Evolutionary conservation across 768 basidiomycete genomes (phyloP).

Genomic region (Tylopilus vinaceipallidus): DNA sequence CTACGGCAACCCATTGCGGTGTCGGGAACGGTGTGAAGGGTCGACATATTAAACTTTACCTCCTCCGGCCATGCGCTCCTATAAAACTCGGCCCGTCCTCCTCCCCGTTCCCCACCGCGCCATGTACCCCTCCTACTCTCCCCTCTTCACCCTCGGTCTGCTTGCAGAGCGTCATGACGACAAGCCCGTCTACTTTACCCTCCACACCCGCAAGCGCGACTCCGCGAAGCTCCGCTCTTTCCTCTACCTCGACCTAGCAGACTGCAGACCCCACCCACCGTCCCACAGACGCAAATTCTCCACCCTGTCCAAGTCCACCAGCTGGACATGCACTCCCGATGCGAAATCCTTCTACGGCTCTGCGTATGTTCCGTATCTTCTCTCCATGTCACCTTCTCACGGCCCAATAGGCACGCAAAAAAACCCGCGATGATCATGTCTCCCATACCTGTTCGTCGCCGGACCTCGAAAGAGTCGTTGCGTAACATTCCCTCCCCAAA

Average conservation of each 20-base stretch:
- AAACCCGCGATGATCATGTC: conserved; percentile 21
- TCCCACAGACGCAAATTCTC: conserved; percentile 37
- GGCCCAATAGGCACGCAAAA: conserved; percentile 21
- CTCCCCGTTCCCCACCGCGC: background rate
- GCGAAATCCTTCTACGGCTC: conserved; percentile 9
- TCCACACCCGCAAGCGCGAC: conserved; percentile 41
- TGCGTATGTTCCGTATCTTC: conserved; percentile 8
- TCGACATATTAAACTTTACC: conserved; percentile 21
- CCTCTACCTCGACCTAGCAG: conserved; percentile 67
- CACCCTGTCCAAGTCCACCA: conserved; percentile 29
- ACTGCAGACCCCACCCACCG: conserved; percentile 43
- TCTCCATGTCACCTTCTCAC: background rate
- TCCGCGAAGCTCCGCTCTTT: conserved; percentile 51
- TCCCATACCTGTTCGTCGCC: conserved; percentile 22
- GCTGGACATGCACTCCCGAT: conserved; percentile 25
- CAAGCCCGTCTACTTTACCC: conserved; percentile 44
- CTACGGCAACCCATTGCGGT: conserved; percentile 21
- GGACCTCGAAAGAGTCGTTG: conserved; percentile 41
- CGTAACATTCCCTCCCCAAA: conserved; percentile 58
- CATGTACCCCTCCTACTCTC: conserved; percentile 42
- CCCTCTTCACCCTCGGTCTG: conserved; percentile 65
- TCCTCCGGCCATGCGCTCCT: background rate
- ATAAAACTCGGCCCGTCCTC: conserved; percentile 13
- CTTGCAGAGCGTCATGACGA: conserved; percentile 41
- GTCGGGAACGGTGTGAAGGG: conserved; percentile 8